These are phyloP conservation scores for Aphanocladium album DNA, from an alignment of 2,329 filamentous ascomycete genomes.

Conservation along the genomic window DNA sequence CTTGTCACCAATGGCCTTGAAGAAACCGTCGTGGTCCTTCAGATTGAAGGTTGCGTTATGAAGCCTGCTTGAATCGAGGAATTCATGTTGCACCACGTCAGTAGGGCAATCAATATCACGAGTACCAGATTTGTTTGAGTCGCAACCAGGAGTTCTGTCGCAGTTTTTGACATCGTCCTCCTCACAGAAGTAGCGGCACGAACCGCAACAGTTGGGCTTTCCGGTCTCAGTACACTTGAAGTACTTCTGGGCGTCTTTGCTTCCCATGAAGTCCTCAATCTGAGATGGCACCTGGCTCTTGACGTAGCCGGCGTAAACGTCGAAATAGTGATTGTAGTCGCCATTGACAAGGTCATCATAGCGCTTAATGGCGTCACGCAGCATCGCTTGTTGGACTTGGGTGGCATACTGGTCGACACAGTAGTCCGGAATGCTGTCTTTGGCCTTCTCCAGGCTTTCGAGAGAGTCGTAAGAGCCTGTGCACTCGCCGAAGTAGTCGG, in stretches of 20 bases:
- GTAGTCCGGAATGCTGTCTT: constrained; percentile 2
- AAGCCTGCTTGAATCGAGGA: not conserved
- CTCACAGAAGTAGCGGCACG: not conserved
- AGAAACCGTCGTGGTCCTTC: constrained; percentile 18
- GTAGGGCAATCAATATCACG: not conserved
- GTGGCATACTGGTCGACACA: constrained; percentile 11
- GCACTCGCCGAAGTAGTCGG: not conserved
- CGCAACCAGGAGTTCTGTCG: not conserved
- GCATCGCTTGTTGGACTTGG: constrained; percentile 7
- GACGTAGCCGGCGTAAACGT: constrained; percentile 11
- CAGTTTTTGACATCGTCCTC: constrained; percentile 6
- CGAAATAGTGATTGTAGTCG: constrained; percentile 13
- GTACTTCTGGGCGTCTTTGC: constrained; percentile 12
- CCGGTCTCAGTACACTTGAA: constrained; percentile 14
- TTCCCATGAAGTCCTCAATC: constrained; percentile 14
- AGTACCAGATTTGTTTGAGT: not conserved
- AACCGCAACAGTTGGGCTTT: constrained; percentile 8
- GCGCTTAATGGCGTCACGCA: not conserved
- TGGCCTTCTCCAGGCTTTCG: not conserved
- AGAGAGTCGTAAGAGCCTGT: not conserved
- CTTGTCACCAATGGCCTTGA: constrained; percentile 16
- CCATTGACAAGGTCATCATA: constrained; percentile 7
- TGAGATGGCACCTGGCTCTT: not conserved
- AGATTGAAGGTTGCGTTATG: constrained; percentile 2
- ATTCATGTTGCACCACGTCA: not conserved